Percentiles rank a stretch among this genome's conserved stretches.
Conservation (phyloP, 306 rosid genomes). For the Fagus sylvatica region DNA sequence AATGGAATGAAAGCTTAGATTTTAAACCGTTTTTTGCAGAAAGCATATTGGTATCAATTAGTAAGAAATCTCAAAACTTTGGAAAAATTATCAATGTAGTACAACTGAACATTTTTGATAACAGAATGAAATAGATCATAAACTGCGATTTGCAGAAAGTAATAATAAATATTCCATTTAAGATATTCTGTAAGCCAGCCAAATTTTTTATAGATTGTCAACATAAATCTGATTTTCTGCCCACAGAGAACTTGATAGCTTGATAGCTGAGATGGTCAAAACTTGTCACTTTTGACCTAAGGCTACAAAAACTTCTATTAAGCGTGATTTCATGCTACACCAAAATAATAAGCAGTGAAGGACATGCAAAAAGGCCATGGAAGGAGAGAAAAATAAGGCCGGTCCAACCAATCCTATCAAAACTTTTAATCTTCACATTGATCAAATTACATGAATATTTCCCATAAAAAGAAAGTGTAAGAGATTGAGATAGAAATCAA, state of each 20-base stretch:
- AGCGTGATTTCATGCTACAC: background rate
- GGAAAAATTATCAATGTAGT: background rate
- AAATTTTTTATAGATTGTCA: background rate
- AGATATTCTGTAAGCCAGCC: background rate
- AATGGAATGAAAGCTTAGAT: background rate
- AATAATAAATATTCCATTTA: background rate
- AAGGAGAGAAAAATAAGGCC: background rate
- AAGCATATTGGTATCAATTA: slow-evolving; percentile 4
- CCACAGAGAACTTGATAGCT: background rate
- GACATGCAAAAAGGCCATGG: background rate
- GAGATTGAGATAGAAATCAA: background rate
- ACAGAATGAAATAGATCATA: too few relatives aligned
- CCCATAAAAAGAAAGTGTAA: background rate
- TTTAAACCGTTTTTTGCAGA: background rate
- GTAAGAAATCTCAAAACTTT: background rate
- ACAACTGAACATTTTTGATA: too few relatives aligned
- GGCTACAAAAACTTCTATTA: background rate
- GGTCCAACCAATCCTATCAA: background rate
- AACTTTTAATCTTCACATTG: slow-evolving; percentile 1
- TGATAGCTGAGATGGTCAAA: background rate
- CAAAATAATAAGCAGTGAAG: background rate
- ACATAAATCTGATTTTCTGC: background rate
- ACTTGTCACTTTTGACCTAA: background rate
- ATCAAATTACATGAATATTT: background rate
- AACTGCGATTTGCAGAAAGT: background rate